phyloP scores from a whole-genome alignment of 345 rosid species.

The Brassica carinata region DNA sequence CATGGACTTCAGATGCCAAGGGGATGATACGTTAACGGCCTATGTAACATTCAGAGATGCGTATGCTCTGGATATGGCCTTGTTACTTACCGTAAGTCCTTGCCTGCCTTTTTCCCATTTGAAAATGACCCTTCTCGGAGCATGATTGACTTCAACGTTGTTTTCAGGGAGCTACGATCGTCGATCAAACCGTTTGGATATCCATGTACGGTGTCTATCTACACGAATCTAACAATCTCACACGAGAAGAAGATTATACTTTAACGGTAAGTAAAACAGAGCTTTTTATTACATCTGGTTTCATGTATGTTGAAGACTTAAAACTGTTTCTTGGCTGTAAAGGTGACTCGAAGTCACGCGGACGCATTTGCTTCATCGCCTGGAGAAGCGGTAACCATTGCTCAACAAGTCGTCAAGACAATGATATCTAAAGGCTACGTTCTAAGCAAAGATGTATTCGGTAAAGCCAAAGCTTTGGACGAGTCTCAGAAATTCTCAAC shows the following conservation, averaged over 20 bases:
- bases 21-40: conserved; percentile 64
- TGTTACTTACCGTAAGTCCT: conserved; percentile 78
- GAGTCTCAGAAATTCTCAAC: conserved; percentile 65
- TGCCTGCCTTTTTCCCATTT: neutral
- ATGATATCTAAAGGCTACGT: conserved; percentile 76
- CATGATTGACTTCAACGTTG: conserved; percentile 9
- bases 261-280: conserved; percentile 37
- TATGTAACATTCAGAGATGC: conserved; percentile 77
- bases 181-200: conserved; percentile 70
- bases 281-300: neutral
- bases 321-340: conserved; percentile 6
- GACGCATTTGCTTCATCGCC: conserved; percentile 57
- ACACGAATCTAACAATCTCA: conserved; percentile 54
- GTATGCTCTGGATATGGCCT: conserved; percentile 77
- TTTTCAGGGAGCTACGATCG: conserved; percentile 83
- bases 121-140: neutral
- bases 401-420: conserved; percentile 79
- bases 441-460: conserved; percentile 69
- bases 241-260: conserved; percentile 43
- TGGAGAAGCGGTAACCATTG: conserved; percentile 70
- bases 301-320: conserved; percentile 2
- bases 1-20: conserved; percentile 54
- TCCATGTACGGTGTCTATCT: conserved; percentile 57
- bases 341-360: conserved; percentile 43
- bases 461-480: conserved; percentile 75